Base-by-base conservation (phyloP, 805 yeast species). In the Suhomyces kilbournensis region DNA sequence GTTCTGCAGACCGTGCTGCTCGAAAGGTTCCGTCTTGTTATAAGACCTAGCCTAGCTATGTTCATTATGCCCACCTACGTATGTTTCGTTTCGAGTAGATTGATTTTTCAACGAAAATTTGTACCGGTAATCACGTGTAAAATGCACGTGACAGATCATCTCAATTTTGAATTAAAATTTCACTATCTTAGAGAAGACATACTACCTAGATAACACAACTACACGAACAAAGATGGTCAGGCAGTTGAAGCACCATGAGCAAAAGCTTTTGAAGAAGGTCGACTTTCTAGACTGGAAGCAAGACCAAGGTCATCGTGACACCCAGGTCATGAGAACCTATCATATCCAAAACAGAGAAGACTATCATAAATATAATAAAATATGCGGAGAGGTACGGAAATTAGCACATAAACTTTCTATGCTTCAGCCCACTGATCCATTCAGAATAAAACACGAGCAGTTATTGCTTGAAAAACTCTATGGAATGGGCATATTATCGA, bases 281-380 rank as follows among this genome's bases (percentile, higher is more conserved):
- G 97, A 94, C 67, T 90, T 94, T 74, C 88, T 90, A 48, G 96
- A 94, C 69, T 94, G 98, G 97, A 94, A 94, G 69, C 96, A 90
- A 63, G 99, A 94, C 68, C 85, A 87, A 51, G 90, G 93, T 28
- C 99, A 94, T 69, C 78, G 99, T 60, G 99, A 93, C 61, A 85
- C 96, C n/a, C 93, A 89, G 69, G 96, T 94, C 32, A 94, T 94
- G 96, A 81, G 96, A 61, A 86, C 89, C 50, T 94, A 92, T 70
- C 97, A 93, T 67, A 81, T 94, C 45, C 97, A 91, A 67, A 88
- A 92, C 67, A 82, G 99, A 68, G 97, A 91, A 68, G 99, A 94
- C 68, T 94, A 94, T 68, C 96, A 88, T 68, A 90, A 90, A 66
- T 94, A 94, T 71, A 94, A 94, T 75, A 86, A 84, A 63, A 81